Evolutionary conservation across 2,329 filamentous ascomycete species (phyloP), one percentile per base, ranked within the genome.

Genomic region (Sclerotinia nivalis): DNA sequence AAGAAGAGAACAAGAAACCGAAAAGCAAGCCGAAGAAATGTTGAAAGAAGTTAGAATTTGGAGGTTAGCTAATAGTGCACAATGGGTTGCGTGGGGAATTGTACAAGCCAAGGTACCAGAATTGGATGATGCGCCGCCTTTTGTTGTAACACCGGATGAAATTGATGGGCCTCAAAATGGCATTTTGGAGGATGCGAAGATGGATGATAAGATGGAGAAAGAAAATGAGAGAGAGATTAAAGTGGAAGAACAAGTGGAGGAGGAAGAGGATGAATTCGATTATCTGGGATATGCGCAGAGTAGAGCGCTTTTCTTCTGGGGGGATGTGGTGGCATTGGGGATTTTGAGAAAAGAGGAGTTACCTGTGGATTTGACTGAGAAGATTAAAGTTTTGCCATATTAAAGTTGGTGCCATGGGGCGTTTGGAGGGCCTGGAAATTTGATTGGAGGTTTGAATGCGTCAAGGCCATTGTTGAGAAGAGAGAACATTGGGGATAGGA

Each of bases 81-180:
- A 92, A 81, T 99, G 96, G 96, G 88, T 96, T 34, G 92, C 93
- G 1, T 99, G 96, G 96, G 96, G 96, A 34, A 93, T 98, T 72
- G 91, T 99, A 66, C 96, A 99, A 81, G 95, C 96, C 61, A 94
- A 96, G 78, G 85, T 97, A 1, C 89, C 92, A 0, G 92, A 89
- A 0, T 84, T 95, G 8, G 74, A 76, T 31, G 67, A 67, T 60
- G 25, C 68, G 28, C 45, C 66, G 6, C 37, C 58, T 5, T 60
- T 68, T n/a, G 60, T 55, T 13, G 47, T 43, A 9, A 67, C 43
- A 8, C 69, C 69, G 1, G 40, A 43, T 10, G 66, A 50, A 20
- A 55, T 64, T 10, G 70, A 71, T 28, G 58, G 61, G 2, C 61
- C 49, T 28, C 62, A 68, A 28, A 68, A 61, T 34, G 52, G 55